Evolutionary conservation across 176 grass and related monocot species (phyloP).

Genomic region (Poa pratensis): DNA sequence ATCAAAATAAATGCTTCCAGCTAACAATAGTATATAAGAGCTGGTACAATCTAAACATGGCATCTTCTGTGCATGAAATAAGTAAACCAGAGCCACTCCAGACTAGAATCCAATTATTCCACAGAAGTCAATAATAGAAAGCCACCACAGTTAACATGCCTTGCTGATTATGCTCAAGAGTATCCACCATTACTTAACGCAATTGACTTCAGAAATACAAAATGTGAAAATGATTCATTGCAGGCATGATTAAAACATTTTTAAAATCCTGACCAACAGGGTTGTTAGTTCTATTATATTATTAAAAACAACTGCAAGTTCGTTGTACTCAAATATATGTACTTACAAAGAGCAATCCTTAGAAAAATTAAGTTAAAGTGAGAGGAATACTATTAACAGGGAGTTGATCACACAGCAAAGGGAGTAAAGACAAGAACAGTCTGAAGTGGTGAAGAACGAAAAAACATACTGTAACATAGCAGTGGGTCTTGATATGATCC

Average conservation of each 20-base stretch:
- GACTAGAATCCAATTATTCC: neutral
- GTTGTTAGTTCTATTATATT: neutral
- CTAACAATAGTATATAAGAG: neutral
- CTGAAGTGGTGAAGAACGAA: conserved; percentile 19
- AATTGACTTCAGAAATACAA: neutral
- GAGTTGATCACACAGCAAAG: neutral
- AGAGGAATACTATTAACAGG: neutral
- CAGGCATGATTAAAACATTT: conserved; percentile 17
- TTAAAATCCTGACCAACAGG: neutral
- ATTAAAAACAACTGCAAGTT: neutral
- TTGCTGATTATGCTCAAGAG: neutral
- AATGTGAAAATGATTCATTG: neutral
- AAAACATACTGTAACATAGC: conserved; percentile 92
- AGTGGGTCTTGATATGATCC: conserved; percentile 99
- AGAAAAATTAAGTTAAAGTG: neutral
- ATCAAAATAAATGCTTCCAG: neutral
- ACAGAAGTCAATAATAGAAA: conserved; percentile 1
- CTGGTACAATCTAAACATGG: neutral
- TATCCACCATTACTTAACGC: neutral
- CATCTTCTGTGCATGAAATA: neutral
- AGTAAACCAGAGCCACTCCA: neutral
- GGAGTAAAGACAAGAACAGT: conserved; percentile 4
- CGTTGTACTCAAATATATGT: neutral
- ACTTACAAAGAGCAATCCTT: conserved; percentile 5
- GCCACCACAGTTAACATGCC: neutral